Evolutionary conservation across 495 filamentous ascomycete genomes (phyloP).

Genomic region (Endocarpon pusillum): DNA sequence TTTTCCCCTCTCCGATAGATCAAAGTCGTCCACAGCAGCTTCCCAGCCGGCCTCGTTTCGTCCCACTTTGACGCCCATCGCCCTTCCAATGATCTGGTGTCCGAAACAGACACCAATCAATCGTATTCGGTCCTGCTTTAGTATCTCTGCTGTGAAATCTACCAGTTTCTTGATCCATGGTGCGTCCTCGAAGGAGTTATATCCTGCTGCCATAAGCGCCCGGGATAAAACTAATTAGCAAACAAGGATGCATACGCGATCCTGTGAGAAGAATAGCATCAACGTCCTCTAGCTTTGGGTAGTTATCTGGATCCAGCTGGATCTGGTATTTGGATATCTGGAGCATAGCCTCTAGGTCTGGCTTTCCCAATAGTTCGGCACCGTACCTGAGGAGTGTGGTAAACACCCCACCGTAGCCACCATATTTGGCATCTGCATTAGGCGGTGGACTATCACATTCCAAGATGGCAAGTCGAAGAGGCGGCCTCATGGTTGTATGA

Average conservation of each 20-base stretch:
- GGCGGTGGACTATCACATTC: constrained; percentile 61
- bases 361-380: constrained; percentile 18
- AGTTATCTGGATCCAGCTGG: constrained; percentile 31
- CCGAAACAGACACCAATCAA: constrained; percentile 80
- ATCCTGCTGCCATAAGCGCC: constrained; percentile 17
- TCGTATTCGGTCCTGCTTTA: constrained; percentile 41
- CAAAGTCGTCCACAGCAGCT: constrained; percentile 50
- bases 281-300: constrained; percentile 52
- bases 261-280: constrained; percentile 76
- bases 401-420: constrained; percentile 61
- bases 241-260: constrained; percentile 26
- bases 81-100: constrained; percentile 75
- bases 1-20: constrained; percentile 53
- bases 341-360: constrained; percentile 30
- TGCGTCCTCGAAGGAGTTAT: constrained; percentile 46
- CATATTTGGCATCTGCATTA: constrained; percentile 39
- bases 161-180: constrained; percentile 66
- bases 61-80: constrained; percentile 51
- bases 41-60: constrained; percentile 64
- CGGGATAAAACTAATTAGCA: background rate
- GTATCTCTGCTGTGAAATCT: constrained; percentile 42
- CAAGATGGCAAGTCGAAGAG: constrained; percentile 67
- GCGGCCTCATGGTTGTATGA: constrained; percentile 25
- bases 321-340: constrained; percentile 52
- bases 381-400: constrained; percentile 36